These are phyloP conservation scores for Crithidia acanthocephali DNA, from an alignment of 208 protist species.

Conservation along the genomic window DNA sequence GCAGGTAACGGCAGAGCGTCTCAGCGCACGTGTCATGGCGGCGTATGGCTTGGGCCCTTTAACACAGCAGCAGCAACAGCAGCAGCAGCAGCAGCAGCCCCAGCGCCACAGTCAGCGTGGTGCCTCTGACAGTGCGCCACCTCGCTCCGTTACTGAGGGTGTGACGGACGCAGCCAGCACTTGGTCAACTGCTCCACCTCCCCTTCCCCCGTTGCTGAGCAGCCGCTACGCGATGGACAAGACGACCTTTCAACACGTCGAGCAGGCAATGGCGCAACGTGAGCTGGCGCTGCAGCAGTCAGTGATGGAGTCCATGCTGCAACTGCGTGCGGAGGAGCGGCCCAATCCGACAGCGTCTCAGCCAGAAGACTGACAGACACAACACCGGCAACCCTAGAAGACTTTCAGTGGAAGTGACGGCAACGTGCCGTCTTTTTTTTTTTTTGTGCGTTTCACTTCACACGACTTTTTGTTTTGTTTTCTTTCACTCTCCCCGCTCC, in stretches of 20 bases:
- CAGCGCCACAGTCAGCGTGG: no score
- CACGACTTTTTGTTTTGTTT: neutral
- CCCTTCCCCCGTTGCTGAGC: constrained; percentile 1
- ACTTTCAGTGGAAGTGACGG: neutral
- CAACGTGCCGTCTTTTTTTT: neutral
- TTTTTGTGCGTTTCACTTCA: no score
- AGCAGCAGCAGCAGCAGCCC: neutral
- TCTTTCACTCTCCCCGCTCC: neutral
- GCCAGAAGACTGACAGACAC: neutral
- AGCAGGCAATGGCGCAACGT: constrained; percentile 10
- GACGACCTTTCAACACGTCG: constrained; percentile 4
- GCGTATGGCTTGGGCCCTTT: constrained; percentile 12
- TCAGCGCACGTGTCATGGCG: constrained; percentile 23
- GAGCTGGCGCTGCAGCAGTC: constrained; percentile 7
- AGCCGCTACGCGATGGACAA: neutral
- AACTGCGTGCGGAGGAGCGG: neutral
- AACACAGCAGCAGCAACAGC: neutral
- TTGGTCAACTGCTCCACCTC: neutral
- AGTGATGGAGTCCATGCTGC: constrained; percentile 8
- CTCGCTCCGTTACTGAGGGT: no score
- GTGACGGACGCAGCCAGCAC: neutral
- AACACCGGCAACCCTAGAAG: no score
- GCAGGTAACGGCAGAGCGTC: constrained; percentile 16
- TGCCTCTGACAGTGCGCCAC: no score
- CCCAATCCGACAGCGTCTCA: neutral